A percentile compares a stretch with the other conserved stretches of the same genome.
These are phyloP conservation scores for Neopestalotiopsis sp. DNA, from an alignment of 2,329 filamentous ascomycete species.

Conservation along the genomic window DNA sequence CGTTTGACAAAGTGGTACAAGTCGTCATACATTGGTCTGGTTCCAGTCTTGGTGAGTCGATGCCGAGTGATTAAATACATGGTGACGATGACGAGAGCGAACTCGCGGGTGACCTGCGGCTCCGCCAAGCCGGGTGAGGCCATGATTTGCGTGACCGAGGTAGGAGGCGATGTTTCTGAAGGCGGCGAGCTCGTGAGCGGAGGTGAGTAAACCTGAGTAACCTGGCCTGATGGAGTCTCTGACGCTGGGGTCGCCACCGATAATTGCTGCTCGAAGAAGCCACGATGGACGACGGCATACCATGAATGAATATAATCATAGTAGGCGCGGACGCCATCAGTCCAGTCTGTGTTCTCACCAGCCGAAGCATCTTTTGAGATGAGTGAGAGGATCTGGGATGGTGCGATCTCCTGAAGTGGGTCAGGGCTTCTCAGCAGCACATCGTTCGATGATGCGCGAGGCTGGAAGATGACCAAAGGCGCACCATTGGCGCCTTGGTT, in stretches of 20 bases:
- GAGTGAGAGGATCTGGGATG: slow-evolving; percentile 44
- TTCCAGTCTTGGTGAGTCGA: slow-evolving; percentile 41
- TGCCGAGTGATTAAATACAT: slow-evolving; percentile 48
- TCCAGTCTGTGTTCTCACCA: slow-evolving; percentile 39
- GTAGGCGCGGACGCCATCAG: slow-evolving; percentile 41
- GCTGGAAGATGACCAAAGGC: slow-evolving; percentile 35
- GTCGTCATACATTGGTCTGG: slow-evolving; percentile 43
- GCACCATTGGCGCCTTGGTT: slow-evolving; percentile 28
- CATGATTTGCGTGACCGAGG: slow-evolving; percentile 17
- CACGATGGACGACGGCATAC: slow-evolving; percentile 46
- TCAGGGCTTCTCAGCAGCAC: slow-evolving; percentile 32
- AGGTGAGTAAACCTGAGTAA: slow-evolving; percentile 4
- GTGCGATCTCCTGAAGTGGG: slow-evolving; percentile 40
- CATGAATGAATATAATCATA: slow-evolving; percentile 48
- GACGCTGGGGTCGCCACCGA: slow-evolving; percentile 24
- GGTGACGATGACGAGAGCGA: slow-evolving; percentile 46
- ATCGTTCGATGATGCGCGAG: slow-evolving; percentile 33
- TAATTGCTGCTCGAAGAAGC: slow-evolving; percentile 40
- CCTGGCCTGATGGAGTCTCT: slow-evolving; percentile 7
- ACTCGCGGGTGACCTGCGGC: slow-evolving; percentile 28
- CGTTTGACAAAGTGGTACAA: slow-evolving; percentile 45
- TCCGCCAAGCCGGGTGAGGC: slow-evolving; percentile 25
- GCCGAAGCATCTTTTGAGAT: slow-evolving; percentile 35
- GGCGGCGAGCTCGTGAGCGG: slow-evolving; percentile 22
- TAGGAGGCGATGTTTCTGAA: slow-evolving; percentile 18